Conservation (phyloP, 2,329 filamentous ascomycete genomes). For the Tothia fuscella region DNA sequence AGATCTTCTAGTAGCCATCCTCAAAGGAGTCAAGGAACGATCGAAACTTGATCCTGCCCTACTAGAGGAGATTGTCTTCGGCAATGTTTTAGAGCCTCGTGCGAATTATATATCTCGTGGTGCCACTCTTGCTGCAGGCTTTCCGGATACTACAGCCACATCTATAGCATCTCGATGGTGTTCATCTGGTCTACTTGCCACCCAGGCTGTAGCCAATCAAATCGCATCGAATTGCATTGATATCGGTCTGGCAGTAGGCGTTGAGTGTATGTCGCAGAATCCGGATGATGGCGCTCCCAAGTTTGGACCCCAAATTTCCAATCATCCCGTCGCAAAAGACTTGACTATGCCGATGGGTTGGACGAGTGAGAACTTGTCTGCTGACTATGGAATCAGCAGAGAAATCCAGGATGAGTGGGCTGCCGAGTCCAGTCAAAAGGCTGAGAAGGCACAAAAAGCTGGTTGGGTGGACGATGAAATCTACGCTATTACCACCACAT, state of each 20-base stretch:
- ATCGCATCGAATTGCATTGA: conserved; percentile 91
- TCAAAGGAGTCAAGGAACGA: conserved; percentile 30
- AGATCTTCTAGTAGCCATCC: conserved; percentile 6
- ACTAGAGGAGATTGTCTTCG: conserved; percentile 88
- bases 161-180: conserved; percentile 89
- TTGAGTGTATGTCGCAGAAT: conserved; percentile 83
- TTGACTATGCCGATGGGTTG: conserved; percentile 97
- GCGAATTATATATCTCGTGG: conserved; percentile 31
- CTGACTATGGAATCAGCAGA: conserved; percentile 63
- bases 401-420: conserved; percentile 82
- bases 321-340: conserved; percentile 71
- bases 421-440: conserved; percentile 81
- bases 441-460: conserved; percentile 66
- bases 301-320: conserved; percentile 75
- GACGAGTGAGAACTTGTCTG: conserved; percentile 87
- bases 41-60: conserved; percentile 79
- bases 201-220: conserved; percentile 86
- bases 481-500: conserved; percentile 71
- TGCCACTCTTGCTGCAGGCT: conserved; percentile 78
- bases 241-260: conserved; percentile 85
- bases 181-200: conserved; percentile 83
- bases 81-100: conserved; percentile 78
- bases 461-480: conserved; percentile 92
- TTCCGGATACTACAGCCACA: conserved; percentile 72
- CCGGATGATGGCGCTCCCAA: conserved; percentile 55